Conservation (phyloP, 169 alveolate species). For the Eimeria falciformis region DNA sequence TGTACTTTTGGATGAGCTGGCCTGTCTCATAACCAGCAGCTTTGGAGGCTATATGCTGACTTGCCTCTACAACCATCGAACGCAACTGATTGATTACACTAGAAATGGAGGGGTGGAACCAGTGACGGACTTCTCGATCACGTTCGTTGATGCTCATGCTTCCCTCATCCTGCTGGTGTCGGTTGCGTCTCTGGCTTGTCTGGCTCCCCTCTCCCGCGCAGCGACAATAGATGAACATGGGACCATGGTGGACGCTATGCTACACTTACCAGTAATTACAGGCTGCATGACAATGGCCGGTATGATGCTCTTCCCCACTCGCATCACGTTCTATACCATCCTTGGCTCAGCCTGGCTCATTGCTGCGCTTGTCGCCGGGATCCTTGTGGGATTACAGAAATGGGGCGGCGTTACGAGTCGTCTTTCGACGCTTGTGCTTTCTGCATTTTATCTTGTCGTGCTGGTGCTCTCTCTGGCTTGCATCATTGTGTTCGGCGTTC, state of each 20-base stretch:
- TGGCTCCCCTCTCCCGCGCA: background rate
- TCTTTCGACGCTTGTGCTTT: background rate
- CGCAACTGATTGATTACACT: background rate
- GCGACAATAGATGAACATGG: conserved; percentile 1
- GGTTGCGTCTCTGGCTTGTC: background rate
- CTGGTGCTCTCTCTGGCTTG: background rate
- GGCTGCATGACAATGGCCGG: background rate
- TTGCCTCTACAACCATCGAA: background rate
- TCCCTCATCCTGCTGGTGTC: background rate
- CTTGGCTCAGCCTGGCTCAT: background rate
- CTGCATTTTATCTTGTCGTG: background rate
- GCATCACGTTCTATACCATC: background rate
- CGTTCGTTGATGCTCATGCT: background rate
- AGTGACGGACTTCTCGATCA: background rate
- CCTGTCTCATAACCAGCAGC: background rate
- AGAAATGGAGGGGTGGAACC: background rate
- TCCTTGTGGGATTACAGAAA: background rate
- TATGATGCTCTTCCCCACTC: background rate
- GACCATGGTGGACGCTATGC: conserved; percentile 4
- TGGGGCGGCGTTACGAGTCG: background rate
- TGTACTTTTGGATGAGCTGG: background rate
- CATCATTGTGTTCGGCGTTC: background rate
- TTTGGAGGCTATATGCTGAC: background rate
- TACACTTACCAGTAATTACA: background rate
- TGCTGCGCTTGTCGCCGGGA: background rate